Conservation (phyloP, 176 grass and related monocot species). For the Hsuehochloa calcarea region DNA sequence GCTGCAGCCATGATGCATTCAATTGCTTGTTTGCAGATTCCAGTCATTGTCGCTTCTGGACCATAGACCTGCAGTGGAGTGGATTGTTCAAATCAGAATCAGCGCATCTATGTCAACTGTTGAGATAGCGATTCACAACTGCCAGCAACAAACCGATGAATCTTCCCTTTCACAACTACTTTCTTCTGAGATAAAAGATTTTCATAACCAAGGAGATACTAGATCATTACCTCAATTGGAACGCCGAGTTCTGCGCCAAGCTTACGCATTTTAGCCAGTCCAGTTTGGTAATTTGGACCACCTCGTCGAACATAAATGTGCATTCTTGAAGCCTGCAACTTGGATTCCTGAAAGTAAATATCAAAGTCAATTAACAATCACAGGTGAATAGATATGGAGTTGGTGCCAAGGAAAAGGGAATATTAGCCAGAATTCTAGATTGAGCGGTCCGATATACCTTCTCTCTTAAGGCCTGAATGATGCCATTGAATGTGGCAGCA, state of each 20-base stretch:
- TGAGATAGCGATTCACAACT: neutral
- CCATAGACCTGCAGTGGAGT: constrained; percentile 68
- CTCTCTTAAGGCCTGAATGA: constrained; percentile 83
- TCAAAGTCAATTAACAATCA: neutral
- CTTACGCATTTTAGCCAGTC: constrained; percentile 75
- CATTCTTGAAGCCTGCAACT: constrained; percentile 77
- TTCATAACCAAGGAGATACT: neutral
- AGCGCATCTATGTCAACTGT: neutral
- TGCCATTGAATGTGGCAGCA: constrained; percentile 85
- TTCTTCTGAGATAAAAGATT: neutral
- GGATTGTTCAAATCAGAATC: constrained; percentile 13
- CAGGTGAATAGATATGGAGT: neutral
- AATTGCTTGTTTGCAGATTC: constrained; percentile 94
- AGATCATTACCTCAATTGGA: constrained; percentile 66
- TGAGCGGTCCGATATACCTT: constrained; percentile 50
- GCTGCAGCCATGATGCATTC: constrained; percentile 78
- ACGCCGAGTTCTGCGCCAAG: constrained; percentile 66
- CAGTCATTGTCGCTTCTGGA: constrained; percentile 87
- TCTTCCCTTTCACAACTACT: neutral
- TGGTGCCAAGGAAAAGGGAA: constrained; percentile 4
- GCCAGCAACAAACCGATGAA: constrained; percentile 3
- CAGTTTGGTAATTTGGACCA: constrained; percentile 85
- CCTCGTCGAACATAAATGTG: constrained; percentile 82
- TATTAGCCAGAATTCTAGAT: neutral
- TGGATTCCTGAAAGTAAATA: constrained; percentile 61